Evolutionary conservation across 805 yeast genomes (phyloP), one percentile per base, ranked within the genome.

Genomic region (Saccharomycopsis microspora): DNA sequence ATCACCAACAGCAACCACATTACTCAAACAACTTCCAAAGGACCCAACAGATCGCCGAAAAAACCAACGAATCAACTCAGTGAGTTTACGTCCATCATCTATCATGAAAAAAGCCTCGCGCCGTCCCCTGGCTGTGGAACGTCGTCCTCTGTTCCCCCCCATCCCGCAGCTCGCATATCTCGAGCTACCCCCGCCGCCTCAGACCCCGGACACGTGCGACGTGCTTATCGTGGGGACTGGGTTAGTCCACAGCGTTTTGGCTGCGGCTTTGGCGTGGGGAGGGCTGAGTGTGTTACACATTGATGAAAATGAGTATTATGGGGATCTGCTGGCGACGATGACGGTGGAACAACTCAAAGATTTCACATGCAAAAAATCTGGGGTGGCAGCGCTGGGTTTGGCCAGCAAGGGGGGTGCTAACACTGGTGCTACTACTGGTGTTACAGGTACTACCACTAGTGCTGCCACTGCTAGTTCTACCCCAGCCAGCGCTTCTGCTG

Each of bases 201-300:
- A 64, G 3, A 73, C 77, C 35, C 79, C 93, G 5, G 85, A 81
- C 32, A 67, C 80, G 52, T 85, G 87, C 56, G 98, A 93, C 60
- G 95, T 93, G 9, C 71, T 93, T 32, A 84, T 93, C 48, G 78
- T 84, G 54, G 98, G 98, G 36, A 90, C 98, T 0, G 97, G 97
- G 3, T 70, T 93, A 39, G 82, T 80, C 2, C 96, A 93, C 62
- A 78, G 87, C 55, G 80, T 93, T 8, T 65, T 88, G 43, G 96
- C 97, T 0, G 95, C 97, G 8, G 90, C 97, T 0, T 70, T 93
- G 42, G 83, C 97, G 8, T 93, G 98, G 97, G 96, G 87, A 57
- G 98, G 98, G n/a, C 79, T 93, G n/a, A 79, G 75, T 54, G 97
- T 93, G 5, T 68, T 93, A 41, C 98, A 93, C 60, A 78, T 93